phyloP scores from a whole-genome alignment of 1,284 basidiomycete species.

The Apiotrichum akiyoshidainum region DNA sequence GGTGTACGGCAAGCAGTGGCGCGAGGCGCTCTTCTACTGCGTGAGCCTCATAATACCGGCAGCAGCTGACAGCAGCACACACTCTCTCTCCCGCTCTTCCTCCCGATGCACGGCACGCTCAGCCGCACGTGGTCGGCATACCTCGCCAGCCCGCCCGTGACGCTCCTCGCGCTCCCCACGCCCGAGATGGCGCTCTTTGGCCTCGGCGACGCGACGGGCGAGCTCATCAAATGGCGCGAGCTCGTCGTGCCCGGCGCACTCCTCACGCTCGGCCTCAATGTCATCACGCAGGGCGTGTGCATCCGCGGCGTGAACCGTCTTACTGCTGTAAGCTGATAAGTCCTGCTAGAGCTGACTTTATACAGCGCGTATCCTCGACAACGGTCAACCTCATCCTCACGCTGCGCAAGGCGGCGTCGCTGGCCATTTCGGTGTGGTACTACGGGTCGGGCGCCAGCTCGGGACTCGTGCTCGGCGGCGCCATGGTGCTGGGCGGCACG shows the following conservation, averaged over 20 bases:
- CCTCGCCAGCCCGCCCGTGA: constrained; percentile 36
- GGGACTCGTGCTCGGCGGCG: constrained; percentile 43
- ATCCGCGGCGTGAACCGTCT: constrained; percentile 86
- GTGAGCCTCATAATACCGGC: constrained; percentile 26
- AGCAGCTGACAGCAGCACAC: constrained; percentile 44
- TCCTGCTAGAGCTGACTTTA: constrained; percentile 33
- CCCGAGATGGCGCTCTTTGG: constrained; percentile 12
- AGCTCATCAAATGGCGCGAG: constrained; percentile 15
- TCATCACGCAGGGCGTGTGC: constrained; percentile 80
- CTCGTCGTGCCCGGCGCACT: constrained; percentile 62
- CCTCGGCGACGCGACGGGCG: constrained; percentile 8
- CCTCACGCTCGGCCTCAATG: constrained; percentile 69
- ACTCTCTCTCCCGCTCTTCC: constrained; percentile 71
- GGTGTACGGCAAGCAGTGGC: constrained; percentile 71
- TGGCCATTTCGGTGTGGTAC: constrained; percentile 59
- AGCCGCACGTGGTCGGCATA: constrained; percentile 49
- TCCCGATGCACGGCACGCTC: constrained; percentile 62
- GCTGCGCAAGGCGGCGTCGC: constrained; percentile 80
- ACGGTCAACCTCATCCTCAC: constrained; percentile 85
- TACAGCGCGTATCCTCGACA: constrained; percentile 63
- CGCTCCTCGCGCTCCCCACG: constrained; percentile 32
- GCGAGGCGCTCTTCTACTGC: constrained; percentile 83
- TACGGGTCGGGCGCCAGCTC: constrained; percentile 41
- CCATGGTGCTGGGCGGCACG: constrained; percentile 42
- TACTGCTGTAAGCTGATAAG: constrained; percentile 53